Percentiles rank a stretch among this genome's conserved stretches.
Evolutionary conservation across 139 green algal species (phyloP).

Genomic region (Auxenochlorella pyrenoidosa): DNA sequence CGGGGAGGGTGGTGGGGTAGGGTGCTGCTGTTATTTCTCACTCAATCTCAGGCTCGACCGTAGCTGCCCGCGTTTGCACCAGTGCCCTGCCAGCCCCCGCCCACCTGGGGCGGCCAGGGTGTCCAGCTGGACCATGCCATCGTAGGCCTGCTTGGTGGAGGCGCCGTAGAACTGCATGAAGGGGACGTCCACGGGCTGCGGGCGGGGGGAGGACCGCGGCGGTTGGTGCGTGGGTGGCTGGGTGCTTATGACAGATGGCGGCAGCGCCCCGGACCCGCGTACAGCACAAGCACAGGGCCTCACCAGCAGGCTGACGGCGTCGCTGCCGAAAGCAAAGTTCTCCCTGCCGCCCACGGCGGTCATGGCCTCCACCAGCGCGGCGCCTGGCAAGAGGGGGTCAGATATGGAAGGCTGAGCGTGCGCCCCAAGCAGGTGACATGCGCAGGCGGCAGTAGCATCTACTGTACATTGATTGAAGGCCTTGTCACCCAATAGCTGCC

Average conservation of each 20-base stretch:
- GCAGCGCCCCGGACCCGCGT: too few relatives aligned
- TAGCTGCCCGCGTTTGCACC: too few relatives aligned
- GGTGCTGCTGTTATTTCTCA: too few relatives aligned
- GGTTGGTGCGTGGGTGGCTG: not conserved
- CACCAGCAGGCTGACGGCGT: not conserved
- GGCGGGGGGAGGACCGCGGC: too few relatives aligned
- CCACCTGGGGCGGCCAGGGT: not conserved
- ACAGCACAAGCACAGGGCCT: too few relatives aligned
- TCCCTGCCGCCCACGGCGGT: not conserved
- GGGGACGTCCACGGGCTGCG: conserved; percentile 2
- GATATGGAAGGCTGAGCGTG: too few relatives aligned
- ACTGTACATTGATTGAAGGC: too few relatives aligned
- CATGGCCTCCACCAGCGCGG: not conserved
- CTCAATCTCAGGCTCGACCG: too few relatives aligned
- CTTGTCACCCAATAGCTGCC: not conserved
- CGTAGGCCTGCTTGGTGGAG: not conserved
- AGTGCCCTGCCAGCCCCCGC: not conserved
- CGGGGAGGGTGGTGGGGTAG: not conserved
- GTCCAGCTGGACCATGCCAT: not conserved
- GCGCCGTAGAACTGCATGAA: conserved; percentile 33
- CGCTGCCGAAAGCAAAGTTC: conserved; percentile 3
- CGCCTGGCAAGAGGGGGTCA: not conserved
- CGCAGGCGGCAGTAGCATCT: not conserved
- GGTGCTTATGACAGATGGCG: too few relatives aligned
- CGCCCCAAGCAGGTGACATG: too few relatives aligned